Evolutionary conservation across 169 alveolate species (phyloP).

Genomic region (Neospora caninum): DNA sequence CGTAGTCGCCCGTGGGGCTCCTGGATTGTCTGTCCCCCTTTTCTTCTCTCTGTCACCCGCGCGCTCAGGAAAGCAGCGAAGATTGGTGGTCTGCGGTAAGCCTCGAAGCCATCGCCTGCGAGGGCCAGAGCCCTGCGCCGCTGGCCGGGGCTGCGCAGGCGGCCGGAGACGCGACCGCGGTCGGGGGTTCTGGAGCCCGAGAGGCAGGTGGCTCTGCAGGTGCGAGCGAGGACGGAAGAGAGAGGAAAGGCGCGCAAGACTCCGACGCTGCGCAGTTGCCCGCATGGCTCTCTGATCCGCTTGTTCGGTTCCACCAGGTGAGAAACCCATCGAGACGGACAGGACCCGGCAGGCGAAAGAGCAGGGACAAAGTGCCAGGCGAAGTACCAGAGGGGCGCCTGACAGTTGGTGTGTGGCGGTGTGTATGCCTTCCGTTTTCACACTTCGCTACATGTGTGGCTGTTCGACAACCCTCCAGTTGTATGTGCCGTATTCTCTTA

Average conservation of each 20-base stretch:
- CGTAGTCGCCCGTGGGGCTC: too few relatives aligned
- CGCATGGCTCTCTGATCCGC: slow-evolving; percentile 16
- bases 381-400: too few relatives aligned
- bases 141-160: not conserved
- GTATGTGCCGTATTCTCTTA: too few relatives aligned
- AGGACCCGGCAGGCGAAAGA: too few relatives aligned
- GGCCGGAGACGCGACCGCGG: not conserved
- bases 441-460: too few relatives aligned
- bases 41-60: not conserved
- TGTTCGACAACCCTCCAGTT: too few relatives aligned
- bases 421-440: too few relatives aligned
- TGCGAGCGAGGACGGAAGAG: not conserved
- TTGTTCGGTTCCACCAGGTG: not conserved
- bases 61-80: not conserved
- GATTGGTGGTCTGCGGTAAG: slow-evolving; percentile 26
- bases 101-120: slow-evolving; percentile 2
- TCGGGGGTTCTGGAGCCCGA: not conserved
- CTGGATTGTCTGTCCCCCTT: not conserved
- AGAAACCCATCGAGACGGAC: too few relatives aligned
- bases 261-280: not conserved
- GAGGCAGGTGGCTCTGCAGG: not conserved
- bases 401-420: too few relatives aligned
- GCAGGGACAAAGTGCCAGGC: too few relatives aligned
- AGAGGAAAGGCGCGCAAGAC: not conserved
- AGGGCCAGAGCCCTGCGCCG: not conserved